Evolutionary conservation across 2,329 filamentous ascomycete genomes (phyloP).

Genomic region (Cercospora sojina): DNA sequence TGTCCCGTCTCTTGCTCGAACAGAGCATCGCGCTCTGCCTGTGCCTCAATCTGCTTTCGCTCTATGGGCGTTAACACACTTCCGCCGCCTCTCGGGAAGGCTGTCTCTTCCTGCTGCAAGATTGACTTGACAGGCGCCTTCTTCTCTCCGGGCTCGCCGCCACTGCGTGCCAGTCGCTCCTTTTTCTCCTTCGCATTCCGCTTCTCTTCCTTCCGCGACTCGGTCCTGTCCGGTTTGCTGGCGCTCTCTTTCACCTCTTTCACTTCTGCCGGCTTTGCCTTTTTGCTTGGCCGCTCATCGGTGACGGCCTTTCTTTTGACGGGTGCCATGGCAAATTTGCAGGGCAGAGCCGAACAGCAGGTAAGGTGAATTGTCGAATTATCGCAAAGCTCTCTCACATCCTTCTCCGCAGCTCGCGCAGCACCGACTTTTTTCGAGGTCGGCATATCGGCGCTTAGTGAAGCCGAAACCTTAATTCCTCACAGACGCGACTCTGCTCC

Average conservation of each 20-base stretch:
- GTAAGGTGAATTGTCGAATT: background rate
- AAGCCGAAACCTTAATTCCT: conserved; percentile 1
- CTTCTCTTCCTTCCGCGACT: conserved; percentile 22
- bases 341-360: background rate
- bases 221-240: conserved; percentile 10
- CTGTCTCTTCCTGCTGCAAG: conserved; percentile 73
- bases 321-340: conserved; percentile 42
- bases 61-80: conserved; percentile 90
- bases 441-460: background rate
- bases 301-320: conserved; percentile 49
- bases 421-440: conserved; percentile 8
- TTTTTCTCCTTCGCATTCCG: conserved; percentile 25
- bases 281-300: conserved; percentile 40
- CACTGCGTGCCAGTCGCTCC: conserved; percentile 24
- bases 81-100: conserved; percentile 90
- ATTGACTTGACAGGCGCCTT: conserved; percentile 45
- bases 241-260: conserved; percentile 21
- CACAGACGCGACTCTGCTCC: conserved; percentile 11
- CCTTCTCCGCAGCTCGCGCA: conserved; percentile 5
- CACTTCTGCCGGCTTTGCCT: conserved; percentile 34
- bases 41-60: conserved; percentile 91
- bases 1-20: conserved; percentile 75
- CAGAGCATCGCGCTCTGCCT: conserved; percentile 87
- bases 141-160: conserved; percentile 28
- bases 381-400: conserved; percentile 1